phyloP scores from a whole-genome alignment of 805 yeast genomes.

The Yarrowia alimentaria region DNA sequence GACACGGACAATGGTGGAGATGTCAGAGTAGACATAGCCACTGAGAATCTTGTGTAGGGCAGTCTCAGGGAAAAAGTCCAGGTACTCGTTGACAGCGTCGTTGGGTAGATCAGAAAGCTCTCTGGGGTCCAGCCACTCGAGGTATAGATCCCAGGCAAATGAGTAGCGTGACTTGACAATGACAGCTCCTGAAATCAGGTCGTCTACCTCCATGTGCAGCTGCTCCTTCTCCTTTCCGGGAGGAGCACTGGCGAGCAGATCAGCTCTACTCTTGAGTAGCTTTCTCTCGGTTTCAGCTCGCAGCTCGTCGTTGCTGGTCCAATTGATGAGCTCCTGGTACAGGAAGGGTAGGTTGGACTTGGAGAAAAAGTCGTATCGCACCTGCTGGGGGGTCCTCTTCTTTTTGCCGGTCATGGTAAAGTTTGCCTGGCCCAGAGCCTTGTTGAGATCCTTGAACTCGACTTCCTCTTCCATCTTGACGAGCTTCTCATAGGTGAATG shows the following conservation, averaged over 20 bases:
- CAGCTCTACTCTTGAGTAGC: slow-evolving; percentile 51
- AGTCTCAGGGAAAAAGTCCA: slow-evolving; percentile 55
- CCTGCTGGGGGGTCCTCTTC: slow-evolving; percentile 37
- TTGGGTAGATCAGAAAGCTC: slow-evolving; percentile 52
- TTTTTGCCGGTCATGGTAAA: slow-evolving; percentile 32
- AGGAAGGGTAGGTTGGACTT: slow-evolving; percentile 53
- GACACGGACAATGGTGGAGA: slow-evolving; percentile 52
- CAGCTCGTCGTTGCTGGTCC: slow-evolving; percentile 57
- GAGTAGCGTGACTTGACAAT: slow-evolving; percentile 59
- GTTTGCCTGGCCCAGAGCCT: slow-evolving; percentile 32
- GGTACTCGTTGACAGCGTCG: slow-evolving; percentile 49
- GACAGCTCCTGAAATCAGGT: slow-evolving; percentile 69
- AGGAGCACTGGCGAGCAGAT: slow-evolving; percentile 46
- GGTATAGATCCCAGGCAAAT: slow-evolving; percentile 67
- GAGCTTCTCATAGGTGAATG: slow-evolving; percentile 34
- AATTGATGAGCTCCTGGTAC: slow-evolving; percentile 56
- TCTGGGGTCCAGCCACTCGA: slow-evolving; percentile 69
- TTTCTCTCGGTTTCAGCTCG: slow-evolving; percentile 62
- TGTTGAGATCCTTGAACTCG: slow-evolving; percentile 34
- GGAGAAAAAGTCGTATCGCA: slow-evolving; percentile 49
- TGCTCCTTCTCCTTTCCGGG: slow-evolving; percentile 43
- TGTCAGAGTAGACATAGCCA: slow-evolving; percentile 64
- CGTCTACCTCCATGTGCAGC: slow-evolving; percentile 47
- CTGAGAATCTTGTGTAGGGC: slow-evolving; percentile 63
- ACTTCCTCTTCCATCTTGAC: slow-evolving; percentile 34